Conservation (phyloP, 148 eudicot genomes). For the Drosera capensis region DNA sequence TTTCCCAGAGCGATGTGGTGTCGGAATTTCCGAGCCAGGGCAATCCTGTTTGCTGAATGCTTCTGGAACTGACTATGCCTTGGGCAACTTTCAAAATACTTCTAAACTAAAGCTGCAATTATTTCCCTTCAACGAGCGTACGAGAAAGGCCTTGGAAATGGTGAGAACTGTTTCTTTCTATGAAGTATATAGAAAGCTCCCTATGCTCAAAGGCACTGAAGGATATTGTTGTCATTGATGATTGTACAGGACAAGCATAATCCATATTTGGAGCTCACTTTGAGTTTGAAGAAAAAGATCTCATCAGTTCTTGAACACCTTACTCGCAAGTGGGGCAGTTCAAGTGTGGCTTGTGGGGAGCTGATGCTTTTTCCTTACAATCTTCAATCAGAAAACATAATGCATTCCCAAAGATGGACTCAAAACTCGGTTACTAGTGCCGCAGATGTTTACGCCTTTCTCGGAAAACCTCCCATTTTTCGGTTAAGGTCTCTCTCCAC, state of each 20-base stretch:
- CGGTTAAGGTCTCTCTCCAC: constrained; percentile 50
- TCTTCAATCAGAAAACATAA: constrained; percentile 46
- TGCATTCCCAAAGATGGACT: constrained; percentile 54
- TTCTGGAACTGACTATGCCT: constrained; percentile 15
- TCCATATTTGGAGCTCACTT: constrained; percentile 89
- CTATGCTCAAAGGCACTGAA: constrained; percentile 5
- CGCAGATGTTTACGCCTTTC: constrained; percentile 58
- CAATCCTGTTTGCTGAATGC: constrained; percentile 15
- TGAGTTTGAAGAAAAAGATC: constrained; percentile 78
- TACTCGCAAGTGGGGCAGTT: constrained; percentile 87
- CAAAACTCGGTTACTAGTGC: constrained; percentile 62
- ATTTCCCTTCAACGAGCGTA: constrained; percentile 80
- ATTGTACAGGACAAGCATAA: constrained; percentile 70
- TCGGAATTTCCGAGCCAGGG: constrained; percentile 23
- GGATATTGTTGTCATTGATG: constrained; percentile 5
- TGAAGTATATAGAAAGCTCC: constrained; percentile 1
- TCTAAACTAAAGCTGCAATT: constrained; percentile 73
- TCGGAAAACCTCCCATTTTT: constrained; percentile 77
- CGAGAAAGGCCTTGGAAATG: constrained; percentile 72
- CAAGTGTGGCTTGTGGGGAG: constrained; percentile 53
- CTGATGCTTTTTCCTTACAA: constrained; percentile 65
- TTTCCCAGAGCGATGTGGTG: constrained; percentile 30
- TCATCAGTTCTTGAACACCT: constrained; percentile 88
- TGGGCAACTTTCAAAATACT: constrained; percentile 22
- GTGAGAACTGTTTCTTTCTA: constrained; percentile 23